Conservation (phyloP, 2,329 filamentous ascomycete species). For the Byssochlamys sp. region DNA sequence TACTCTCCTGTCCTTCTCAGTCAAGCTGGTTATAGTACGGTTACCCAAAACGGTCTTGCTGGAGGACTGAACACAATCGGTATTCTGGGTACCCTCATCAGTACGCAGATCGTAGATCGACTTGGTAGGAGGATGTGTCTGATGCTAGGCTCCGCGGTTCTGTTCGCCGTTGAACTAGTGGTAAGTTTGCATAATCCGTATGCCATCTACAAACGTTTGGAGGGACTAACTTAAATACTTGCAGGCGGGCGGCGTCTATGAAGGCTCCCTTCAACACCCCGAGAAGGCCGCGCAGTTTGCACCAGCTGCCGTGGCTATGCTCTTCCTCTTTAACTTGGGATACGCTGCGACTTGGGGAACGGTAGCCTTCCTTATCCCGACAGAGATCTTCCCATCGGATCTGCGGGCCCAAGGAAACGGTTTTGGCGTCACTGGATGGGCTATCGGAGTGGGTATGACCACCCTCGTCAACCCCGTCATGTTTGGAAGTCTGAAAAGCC, state of each 20-base stretch:
- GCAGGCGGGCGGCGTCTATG: slow-evolving; percentile 35
- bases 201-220: too few species aligned
- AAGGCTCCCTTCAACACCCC: slow-evolving; percentile 29
- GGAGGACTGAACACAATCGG: slow-evolving; percentile 46
- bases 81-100: slow-evolving; percentile 43
- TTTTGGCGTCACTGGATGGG: slow-evolving; percentile 52
- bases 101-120: slow-evolving; percentile 43
- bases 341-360: slow-evolving; percentile 46
- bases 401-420: slow-evolving; percentile 51
- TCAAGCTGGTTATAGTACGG: slow-evolving; percentile 27
- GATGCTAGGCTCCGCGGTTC: slow-evolving; percentile 26
- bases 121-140: slow-evolving; percentile 37
- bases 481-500: slow-evolving; percentile 37
- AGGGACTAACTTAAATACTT: slow-evolving; percentile 16
- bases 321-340: slow-evolving; percentile 33
- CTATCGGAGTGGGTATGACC: slow-evolving; percentile 48
- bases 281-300: slow-evolving; percentile 30
- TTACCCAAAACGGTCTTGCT: slow-evolving; percentile 37
- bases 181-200: too few species aligned
- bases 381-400: slow-evolving; percentile 49
- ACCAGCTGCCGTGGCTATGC: slow-evolving; percentile 39
- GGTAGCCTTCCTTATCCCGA: slow-evolving; percentile 43
- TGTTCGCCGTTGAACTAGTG: slow-evolving; percentile 4
- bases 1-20: slow-evolving; percentile 22
- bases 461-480: slow-evolving; percentile 45